phyloP scores from a whole-genome alignment of 2,329 filamentous ascomycete genomes.

The Epichloe scottii region DNA sequence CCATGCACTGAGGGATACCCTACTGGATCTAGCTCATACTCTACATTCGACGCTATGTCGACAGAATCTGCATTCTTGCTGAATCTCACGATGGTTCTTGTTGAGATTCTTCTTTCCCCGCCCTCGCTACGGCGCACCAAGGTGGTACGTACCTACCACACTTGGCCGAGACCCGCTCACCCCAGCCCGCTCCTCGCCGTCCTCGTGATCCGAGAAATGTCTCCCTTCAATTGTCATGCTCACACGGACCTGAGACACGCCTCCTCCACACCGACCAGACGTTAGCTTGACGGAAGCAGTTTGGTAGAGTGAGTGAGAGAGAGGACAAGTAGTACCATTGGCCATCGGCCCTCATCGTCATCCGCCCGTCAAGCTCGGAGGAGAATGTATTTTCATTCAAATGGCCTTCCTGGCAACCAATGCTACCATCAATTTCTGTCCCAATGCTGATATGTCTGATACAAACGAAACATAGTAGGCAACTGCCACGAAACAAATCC shows the following conservation, averaged over 20 bases:
- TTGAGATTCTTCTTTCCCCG: not conserved
- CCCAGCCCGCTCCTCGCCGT: not conserved
- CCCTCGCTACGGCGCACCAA: not conserved
- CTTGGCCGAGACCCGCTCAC: not conserved
- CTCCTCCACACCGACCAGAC: not conserved
- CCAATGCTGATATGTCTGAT: no score
- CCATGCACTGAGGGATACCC: no score
- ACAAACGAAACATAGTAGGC: no score
- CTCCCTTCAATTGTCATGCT: not conserved
- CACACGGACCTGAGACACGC: not conserved
- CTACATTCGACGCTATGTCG: not conserved
- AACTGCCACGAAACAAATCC: no score
- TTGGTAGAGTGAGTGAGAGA: not conserved
- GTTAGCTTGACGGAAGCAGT: not conserved
- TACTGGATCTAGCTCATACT: not conserved
- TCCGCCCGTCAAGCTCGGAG: not conserved
- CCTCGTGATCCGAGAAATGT: conserved; percentile 1
- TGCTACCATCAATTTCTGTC: not conserved
- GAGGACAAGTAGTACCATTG: not conserved
- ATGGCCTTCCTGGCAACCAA: not conserved
- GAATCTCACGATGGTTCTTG: not conserved
- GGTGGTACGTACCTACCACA: not conserved
- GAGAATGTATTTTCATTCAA: no score
- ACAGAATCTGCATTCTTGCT: not conserved
- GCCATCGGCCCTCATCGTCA: not conserved